phyloP scores from a whole-genome alignment of 371 early-diverging fungal genomes.

The Mucor piriformis region DNA sequence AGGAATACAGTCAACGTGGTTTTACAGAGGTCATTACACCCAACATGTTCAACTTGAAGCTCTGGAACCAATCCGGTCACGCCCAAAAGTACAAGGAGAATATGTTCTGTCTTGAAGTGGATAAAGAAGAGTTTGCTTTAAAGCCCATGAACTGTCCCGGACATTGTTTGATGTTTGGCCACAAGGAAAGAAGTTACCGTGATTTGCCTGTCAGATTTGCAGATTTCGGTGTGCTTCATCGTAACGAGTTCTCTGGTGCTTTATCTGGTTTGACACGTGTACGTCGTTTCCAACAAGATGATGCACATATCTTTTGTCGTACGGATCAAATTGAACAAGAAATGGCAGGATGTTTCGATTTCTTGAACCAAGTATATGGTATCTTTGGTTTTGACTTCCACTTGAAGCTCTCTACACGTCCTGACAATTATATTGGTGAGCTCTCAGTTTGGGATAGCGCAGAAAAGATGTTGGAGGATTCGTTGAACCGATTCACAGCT shows the following conservation, averaged over 20 bases:
- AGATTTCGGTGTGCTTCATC: conserved; percentile 99
- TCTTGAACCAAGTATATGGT: conserved; percentile 85
- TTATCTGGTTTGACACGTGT: conserved; percentile 98
- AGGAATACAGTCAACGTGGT: conserved; percentile 77
- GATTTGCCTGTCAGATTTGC: conserved; percentile 98
- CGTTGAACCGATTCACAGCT: conserved; percentile 73
- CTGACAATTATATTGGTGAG: conserved; percentile 97
- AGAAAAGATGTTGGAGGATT: conserved; percentile 81
- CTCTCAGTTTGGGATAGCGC: conserved; percentile 96
- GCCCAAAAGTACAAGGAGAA: conserved; percentile 99
- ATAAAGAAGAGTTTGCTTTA: conserved; percentile 89
- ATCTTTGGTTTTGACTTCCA: conserved; percentile 93
- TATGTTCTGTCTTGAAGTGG: conserved; percentile 96
- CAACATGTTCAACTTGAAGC: conserved; percentile 92
- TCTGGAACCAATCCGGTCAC: conserved; percentile 99
- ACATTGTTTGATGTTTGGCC: conserved; percentile 93
- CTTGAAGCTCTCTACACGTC: conserved; percentile 95
- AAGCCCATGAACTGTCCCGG: conserved; percentile 99
- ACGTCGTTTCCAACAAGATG: conserved; percentile 99
- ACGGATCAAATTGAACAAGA: conserved; percentile 82
- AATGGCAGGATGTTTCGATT: conserved; percentile 79
- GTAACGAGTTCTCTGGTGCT: conserved; percentile 98
- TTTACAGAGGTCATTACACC: conserved; percentile 98
- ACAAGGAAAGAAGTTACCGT: conserved; percentile 91
- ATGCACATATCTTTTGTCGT: conserved; percentile 99